Percentiles rank a stretch among this genome's conserved stretches.
These are phyloP conservation scores for Durusdinium trenchii DNA, from an alignment of 73 alveolate genomes.

Conservation along the genomic window DNA sequence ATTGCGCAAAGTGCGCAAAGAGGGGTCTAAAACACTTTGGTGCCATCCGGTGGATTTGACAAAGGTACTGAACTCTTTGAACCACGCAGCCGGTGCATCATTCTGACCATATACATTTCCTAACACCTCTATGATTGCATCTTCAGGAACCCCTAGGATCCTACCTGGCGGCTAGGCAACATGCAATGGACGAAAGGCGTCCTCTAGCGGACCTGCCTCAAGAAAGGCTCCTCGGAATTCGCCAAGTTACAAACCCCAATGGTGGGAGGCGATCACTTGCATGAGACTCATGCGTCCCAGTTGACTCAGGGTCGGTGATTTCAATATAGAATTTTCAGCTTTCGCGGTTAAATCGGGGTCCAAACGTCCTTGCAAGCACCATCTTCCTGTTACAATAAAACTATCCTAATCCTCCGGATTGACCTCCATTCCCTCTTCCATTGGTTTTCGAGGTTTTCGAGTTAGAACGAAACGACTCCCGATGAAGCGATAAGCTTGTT, in stretches of 20 bases:
- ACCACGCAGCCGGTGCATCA: not conserved
- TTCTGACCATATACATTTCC: slow-evolving; percentile 1
- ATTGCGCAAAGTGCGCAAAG: not conserved
- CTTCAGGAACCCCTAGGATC: not conserved
- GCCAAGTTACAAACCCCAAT: not conserved
- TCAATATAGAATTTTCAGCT: not conserved
- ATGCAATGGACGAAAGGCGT: not conserved
- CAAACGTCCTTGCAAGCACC: not conserved
- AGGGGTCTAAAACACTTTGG: not conserved
- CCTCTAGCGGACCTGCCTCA: not conserved
- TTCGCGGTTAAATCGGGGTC: not conserved
- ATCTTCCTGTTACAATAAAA: not conserved
- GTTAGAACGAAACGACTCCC: no score
- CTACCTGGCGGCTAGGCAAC: not conserved
- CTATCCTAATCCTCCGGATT: no score
- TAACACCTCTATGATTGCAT: not conserved
- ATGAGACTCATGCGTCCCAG: not conserved
- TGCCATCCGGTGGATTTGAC: not conserved
- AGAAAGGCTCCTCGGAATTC: no score
- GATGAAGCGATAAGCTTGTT: no score
- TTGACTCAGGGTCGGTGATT: not conserved
- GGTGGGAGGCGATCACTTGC: not conserved
- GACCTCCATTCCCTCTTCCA: no score
- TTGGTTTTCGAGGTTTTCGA: no score
- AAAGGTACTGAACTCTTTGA: not conserved